Base-by-base conservation (phyloP, 1,284 basidiomycete species). In the Phylloboletellus chloephorus region DNA sequence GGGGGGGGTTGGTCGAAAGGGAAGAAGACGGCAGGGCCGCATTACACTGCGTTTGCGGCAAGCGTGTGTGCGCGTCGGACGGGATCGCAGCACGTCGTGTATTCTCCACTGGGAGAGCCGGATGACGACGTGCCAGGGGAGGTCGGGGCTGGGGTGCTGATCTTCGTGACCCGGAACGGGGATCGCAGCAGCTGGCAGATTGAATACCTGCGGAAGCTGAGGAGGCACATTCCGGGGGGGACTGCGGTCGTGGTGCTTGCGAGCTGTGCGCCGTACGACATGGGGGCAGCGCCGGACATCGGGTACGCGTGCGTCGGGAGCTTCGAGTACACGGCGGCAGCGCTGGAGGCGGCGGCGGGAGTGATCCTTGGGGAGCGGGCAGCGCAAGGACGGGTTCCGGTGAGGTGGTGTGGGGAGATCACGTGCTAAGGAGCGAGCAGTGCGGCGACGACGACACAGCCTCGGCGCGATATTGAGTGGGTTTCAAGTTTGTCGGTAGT, bases 241-340 rank as follows among this genome's bases (percentile, higher is more conserved):
- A 50, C 61, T 7, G 61, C 60, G 13, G 53, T 79, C 20, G 64
- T 78, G 2, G 58, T 80, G 7, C 49, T 83, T 0, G 69, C 76
- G 22, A 79, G 73, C 26, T 79, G 79, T 51, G 74, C 68, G 13
- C 80, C 80, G 23, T 82, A 82, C 50, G 80, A 82, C 45, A 39
- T 78, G 7, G 54, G 57, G 30, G 62, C 60, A 10, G 52, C 51
- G 3, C 41, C 49, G 12, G 53, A 50, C 2, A 47, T 55, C 10
- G 50, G 49, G 47, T 45, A 41, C 29, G 33, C 50, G 44, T 49
- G 65, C 44, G 44, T 79, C 50, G 71, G 67, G 10, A 74, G 73
- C 28, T 80, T 77, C 53, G 79, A 83, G 57, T 76, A 74, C 48
- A 82, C 78, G 1, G 51, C 58, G 2, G 57, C 65, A 0, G 79